Evolutionary conservation across 805 yeast genomes (phyloP).

Genomic region (Yarrowia sp.): DNA sequence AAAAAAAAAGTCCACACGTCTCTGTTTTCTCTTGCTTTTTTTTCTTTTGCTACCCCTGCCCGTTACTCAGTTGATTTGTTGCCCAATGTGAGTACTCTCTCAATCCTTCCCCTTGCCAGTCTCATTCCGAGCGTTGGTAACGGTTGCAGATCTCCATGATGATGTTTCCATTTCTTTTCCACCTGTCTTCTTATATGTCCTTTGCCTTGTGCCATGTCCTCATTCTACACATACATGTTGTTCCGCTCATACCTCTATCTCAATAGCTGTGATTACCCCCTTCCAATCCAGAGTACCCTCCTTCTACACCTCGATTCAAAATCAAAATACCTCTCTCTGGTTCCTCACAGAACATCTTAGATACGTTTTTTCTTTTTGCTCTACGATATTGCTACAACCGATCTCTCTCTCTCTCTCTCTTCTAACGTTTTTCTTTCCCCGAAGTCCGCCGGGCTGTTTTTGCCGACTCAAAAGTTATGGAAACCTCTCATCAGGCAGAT

Average conservation of each 20-base stretch:
- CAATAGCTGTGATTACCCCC: background rate
- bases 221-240: background rate
- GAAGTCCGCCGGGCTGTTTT: background rate
- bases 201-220: background rate
- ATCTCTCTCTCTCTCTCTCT: background rate
- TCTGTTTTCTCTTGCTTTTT: background rate
- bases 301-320: background rate
- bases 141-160: conserved; percentile 21
- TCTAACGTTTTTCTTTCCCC: background rate
- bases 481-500: conserved; percentile 11
- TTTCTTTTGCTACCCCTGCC: background rate
- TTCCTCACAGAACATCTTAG: too few relatives aligned
- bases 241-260: background rate
- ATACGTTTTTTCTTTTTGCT: background rate
- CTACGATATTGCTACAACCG: background rate
- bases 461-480: conserved; percentile 6
- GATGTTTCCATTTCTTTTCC: background rate
- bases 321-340: too few relatives aligned
- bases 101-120: background rate
- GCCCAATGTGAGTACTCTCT: conserved; percentile 1
- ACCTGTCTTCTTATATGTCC: background rate
- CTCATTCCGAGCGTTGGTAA: too few relatives aligned
- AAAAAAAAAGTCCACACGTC: background rate
- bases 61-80: conserved; percentile 5
- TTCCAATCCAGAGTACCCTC: conserved; percentile 2